These are phyloP conservation scores for Bruguiera parviflora DNA, from an alignment of 345 rosid species.

Conservation along the genomic window DNA sequence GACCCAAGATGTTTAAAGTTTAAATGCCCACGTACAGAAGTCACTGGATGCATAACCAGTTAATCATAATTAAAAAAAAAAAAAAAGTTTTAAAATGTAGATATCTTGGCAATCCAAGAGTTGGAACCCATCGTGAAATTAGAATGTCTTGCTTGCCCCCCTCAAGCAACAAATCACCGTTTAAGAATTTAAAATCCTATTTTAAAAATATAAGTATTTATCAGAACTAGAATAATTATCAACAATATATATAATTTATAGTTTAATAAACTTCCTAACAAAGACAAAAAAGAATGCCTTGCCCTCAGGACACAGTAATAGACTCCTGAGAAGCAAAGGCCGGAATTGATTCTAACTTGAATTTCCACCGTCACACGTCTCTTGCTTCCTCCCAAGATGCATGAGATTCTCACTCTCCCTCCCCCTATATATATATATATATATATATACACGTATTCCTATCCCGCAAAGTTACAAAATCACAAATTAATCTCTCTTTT, in stretches of 20 bases:
- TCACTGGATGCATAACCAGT: too few species aligned
- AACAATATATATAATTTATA: too few species aligned
- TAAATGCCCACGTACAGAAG: too few species aligned
- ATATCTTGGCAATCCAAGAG: too few species aligned
- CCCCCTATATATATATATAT: neutral
- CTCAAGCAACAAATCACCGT: too few species aligned
- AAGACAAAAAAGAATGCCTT: conserved; percentile 15
- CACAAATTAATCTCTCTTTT: neutral
- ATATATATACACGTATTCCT: neutral
- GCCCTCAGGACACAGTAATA: neutral
- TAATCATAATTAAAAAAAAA: too few species aligned
- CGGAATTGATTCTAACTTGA: conserved; percentile 31
- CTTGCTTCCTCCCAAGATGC: conserved; percentile 17
- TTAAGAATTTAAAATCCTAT: too few species aligned
- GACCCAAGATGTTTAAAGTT: too few species aligned
- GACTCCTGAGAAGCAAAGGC: conserved; percentile 26
- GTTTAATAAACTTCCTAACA: too few species aligned
- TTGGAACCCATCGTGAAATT: neutral
- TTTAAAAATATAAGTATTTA: too few species aligned
- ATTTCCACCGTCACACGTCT: conserved; percentile 7
- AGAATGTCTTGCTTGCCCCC: conserved; percentile 18
- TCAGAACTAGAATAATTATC: too few species aligned
- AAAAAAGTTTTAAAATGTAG: too few species aligned
- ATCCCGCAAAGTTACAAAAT: neutral
- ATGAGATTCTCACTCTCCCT: conserved; percentile 1